These are phyloP conservation scores for Poterioochromonas sp. DNA, from an alignment of 352 stramenopile species.

Conservation along the genomic window DNA sequence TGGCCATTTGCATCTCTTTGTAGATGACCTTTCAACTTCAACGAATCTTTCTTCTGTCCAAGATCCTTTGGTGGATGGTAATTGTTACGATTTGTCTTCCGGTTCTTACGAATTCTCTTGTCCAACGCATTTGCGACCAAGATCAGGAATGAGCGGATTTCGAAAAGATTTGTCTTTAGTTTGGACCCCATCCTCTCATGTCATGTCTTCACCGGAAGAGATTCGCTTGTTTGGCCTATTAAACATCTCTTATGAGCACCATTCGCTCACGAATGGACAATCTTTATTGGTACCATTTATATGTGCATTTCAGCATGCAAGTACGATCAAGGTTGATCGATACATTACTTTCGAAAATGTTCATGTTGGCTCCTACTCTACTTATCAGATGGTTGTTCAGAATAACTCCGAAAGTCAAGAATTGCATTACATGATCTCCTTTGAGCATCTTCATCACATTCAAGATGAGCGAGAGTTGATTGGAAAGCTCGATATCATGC, in stretches of 20 bases:
- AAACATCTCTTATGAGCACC: neutral
- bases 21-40: neutral
- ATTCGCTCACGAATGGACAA: no score
- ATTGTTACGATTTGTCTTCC: neutral
- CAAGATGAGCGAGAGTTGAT: neutral
- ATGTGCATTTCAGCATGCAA: conserved; percentile 2
- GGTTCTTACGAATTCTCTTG: neutral
- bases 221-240: neutral
- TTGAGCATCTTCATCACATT: no score
- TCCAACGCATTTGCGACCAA: neutral
- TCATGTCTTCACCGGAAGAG: neutral
- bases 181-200: neutral
- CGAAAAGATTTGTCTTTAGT: neutral
- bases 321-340: conserved; percentile 5
- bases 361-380: neutral
- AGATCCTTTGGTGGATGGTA: neutral
- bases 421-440: conserved; percentile 11
- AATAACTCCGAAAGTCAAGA: neutral
- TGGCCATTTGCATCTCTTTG: neutral
- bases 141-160: no score
- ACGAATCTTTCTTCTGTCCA: neutral
- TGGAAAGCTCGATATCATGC: neutral
- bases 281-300: conserved; percentile 3
- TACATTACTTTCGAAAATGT: conserved; percentile 3
- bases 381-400: neutral